phyloP scores from a whole-genome alignment of 1,139 yeast species.

The Saccharomycopsis phalli region DNA sequence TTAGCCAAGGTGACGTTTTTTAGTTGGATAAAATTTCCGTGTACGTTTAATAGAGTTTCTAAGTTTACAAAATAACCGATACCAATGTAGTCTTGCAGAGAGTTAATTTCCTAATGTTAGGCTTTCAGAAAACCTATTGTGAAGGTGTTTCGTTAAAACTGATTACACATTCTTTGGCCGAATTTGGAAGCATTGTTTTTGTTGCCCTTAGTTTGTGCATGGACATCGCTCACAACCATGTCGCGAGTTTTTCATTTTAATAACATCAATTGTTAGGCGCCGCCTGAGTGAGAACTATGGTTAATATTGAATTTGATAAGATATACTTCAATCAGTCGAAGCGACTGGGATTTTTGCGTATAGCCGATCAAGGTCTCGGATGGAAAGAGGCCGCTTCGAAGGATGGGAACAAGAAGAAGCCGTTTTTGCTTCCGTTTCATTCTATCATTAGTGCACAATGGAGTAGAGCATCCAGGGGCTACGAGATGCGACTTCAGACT shows the following conservation, averaged over 20 bases:
- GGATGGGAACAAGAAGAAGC: constrained; percentile 44
- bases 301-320: constrained; percentile 57
- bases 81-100: too few species aligned
- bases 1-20: constrained; percentile 88
- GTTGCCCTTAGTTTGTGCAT: not conserved
- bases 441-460: constrained; percentile 75
- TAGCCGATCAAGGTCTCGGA: constrained; percentile 92
- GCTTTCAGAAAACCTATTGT: too few species aligned
- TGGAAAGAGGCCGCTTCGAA: constrained; percentile 71
- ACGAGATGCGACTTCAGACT: constrained; percentile 81
- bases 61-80: too few species aligned
- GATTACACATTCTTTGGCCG: too few species aligned
- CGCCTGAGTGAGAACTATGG: constrained; percentile 22
- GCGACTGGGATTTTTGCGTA: constrained; percentile 80
- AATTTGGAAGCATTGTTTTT: too few species aligned
- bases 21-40: too few species aligned
- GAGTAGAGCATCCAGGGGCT: constrained; percentile 93
- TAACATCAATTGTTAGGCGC: not conserved
- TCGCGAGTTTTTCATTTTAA: not conserved
- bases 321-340: constrained; percentile 84
- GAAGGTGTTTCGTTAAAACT: too few species aligned
- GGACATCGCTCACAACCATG: not conserved
- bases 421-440: constrained; percentile 78
- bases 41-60: too few species aligned
- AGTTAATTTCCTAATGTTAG: too few species aligned